A percentile compares a stretch with the other conserved stretches of the same genome.
These are phyloP conservation scores for Saksenaea oblongispora DNA, from an alignment of 371 early-diverging fungal genomes.

Conservation along the genomic window DNA sequence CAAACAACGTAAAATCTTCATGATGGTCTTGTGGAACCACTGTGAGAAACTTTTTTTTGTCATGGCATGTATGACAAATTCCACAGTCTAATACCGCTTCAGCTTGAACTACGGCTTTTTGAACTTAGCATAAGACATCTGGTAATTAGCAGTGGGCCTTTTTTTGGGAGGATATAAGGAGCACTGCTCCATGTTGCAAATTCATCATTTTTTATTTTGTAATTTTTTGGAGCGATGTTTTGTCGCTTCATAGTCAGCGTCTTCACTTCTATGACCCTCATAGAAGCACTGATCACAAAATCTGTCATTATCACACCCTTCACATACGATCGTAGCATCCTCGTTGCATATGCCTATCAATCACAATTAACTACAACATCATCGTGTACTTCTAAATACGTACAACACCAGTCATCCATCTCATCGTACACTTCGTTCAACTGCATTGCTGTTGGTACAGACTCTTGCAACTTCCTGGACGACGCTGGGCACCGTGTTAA, in stretches of 20 bases:
- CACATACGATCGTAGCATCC: conserved; percentile 58
- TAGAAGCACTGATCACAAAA: conserved; percentile 59
- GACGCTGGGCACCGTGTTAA: conserved; percentile 7
- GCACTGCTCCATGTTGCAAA: too few relatives aligned
- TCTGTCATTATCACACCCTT: conserved; percentile 58
- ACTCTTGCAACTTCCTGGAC: conserved; percentile 14
- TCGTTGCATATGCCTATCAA: conserved; percentile 63
- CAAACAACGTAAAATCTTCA: too few relatives aligned
- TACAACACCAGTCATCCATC: conserved; percentile 67
- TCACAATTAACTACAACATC: not conserved
- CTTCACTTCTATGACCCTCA: conserved; percentile 47
- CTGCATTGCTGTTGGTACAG: conserved; percentile 47
- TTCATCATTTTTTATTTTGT: conserved; percentile 5
- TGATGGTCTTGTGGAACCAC: too few relatives aligned
- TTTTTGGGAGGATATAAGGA: too few relatives aligned
- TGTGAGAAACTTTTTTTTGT: too few relatives aligned
- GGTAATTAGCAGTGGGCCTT: too few relatives aligned
- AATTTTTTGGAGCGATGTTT: conserved; percentile 24
- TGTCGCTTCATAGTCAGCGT: conserved; percentile 37
- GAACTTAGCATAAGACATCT: too few relatives aligned
- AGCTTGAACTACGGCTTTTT: too few relatives aligned
- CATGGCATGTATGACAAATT: too few relatives aligned
- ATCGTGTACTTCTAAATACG: conserved; percentile 17
- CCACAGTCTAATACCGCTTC: too few relatives aligned
- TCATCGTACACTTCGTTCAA: conserved; percentile 46